Conservation (phyloP, 345 rosid species). For the Bruguiera parviflora region DNA sequence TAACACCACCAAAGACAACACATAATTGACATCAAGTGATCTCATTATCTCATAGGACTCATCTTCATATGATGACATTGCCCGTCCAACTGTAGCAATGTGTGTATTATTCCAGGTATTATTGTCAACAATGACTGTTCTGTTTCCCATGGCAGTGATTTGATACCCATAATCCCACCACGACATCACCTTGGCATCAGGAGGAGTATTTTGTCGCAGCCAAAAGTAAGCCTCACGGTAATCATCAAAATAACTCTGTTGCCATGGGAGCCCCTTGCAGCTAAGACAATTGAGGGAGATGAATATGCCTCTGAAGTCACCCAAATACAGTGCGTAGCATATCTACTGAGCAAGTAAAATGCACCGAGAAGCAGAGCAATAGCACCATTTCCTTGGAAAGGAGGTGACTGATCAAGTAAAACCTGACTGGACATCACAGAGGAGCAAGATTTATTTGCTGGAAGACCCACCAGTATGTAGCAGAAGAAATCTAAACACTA, state of each 20-base stretch:
- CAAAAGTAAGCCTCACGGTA: constrained; percentile 99
- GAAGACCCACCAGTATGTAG: not conserved
- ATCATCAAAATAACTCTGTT: constrained; percentile 87
- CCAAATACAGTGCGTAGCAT: constrained; percentile 94
- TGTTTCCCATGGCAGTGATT: constrained; percentile 98
- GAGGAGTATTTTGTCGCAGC: constrained; percentile 97
- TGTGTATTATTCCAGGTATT: constrained; percentile 99
- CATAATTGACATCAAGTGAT: constrained; percentile 95
- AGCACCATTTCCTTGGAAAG: constrained; percentile 88
- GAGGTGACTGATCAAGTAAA: constrained; percentile 89
- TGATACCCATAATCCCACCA: constrained; percentile 99
- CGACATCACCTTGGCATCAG: constrained; percentile 97
- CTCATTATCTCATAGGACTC: constrained; percentile 95
- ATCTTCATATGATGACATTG: constrained; percentile 96
- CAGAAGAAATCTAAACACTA: not conserved
- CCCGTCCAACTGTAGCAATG: constrained; percentile 98
- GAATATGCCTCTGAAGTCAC: constrained; percentile 99
- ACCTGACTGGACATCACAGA: constrained; percentile 46
- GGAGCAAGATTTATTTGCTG: not conserved
- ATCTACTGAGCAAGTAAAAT: constrained; percentile 86
- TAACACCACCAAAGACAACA: constrained; percentile 99
- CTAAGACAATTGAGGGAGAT: constrained; percentile 95
- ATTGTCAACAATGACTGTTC: constrained; percentile 97
- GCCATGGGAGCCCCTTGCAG: constrained; percentile 99
- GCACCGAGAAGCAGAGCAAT: constrained; percentile 82